Base-by-base conservation (phyloP, 768 basidiomycete species). In the Mycena leptocephala region DNA sequence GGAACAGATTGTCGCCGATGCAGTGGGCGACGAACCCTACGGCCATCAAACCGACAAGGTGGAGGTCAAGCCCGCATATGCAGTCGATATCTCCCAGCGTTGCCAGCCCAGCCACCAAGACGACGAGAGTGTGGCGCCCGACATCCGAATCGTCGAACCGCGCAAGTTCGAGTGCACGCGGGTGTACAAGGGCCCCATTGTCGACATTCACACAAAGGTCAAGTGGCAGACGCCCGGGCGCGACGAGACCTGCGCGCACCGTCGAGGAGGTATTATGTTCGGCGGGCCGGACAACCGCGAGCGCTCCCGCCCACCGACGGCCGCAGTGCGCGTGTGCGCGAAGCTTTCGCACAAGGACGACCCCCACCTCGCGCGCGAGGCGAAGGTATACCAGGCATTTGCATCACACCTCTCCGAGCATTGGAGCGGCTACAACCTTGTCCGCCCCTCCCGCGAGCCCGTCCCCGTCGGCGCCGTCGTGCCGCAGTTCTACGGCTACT, bases 401-500 rank as follows among this genome's bases (percentile, higher is more conserved):
- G 88, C 89, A 3, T 63, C 73, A 16, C 86, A 90, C 71, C 82
- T 91, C 59, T 89, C 86, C 75, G 82, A 91, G 79, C 88, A 90
- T 58, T 91, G 87, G 87, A 88, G 80, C 73, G 91, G 92, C 5
- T 87, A 85, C 74, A 89, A 90, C 70, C 66, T 90, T 48, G 78
- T 89, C 1, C 76, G 77, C 14, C 89, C 89, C 3, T 72, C 91
- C 7, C 82, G 82, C 35, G 78, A 87, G 75, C 88, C 91, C 0
- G 86, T 88, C 0, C 90, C 91, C 3, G 83, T 90, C 5, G 83
- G 86, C 9, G 87, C 93, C 0, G 59, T 93, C 59, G 89, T 91
- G 4, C 93, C 93, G 0, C 92, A 93, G 80, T 94, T 89, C 81
- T 94, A 91, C 77, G 93, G 93, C 1, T 92, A 90, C 81, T 94